phyloP scores from a whole-genome alignment of 202 grass and related monocot genomes.

The Digitaria exilis region DNA sequence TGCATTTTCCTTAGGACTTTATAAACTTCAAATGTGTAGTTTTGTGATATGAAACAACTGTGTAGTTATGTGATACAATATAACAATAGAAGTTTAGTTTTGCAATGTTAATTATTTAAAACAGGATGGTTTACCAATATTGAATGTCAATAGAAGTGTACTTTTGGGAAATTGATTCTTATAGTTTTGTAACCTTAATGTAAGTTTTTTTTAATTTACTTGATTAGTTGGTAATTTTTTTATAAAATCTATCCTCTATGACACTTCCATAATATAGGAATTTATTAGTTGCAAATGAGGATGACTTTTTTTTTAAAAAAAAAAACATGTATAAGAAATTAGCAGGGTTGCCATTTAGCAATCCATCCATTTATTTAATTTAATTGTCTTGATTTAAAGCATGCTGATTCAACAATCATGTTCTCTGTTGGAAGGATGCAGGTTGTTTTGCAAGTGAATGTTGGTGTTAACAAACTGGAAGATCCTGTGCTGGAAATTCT shows the following conservation, averaged over 20 bases:
- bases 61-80: not conserved
- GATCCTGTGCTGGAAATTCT: conserved; percentile 92
- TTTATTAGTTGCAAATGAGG: not conserved
- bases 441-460: conserved; percentile 94
- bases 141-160: not conserved
- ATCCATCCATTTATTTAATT: conserved; percentile 9
- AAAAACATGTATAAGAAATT: conserved; percentile 6
- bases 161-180: not conserved
- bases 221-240: not conserved
- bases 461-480: conserved; percentile 81
- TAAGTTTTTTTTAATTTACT: not conserved
- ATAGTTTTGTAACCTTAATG: not conserved
- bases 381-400: conserved; percentile 22
- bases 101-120: not conserved
- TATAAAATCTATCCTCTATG: not conserved
- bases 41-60: no score
- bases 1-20: no score
- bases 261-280: not conserved
- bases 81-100: not conserved
- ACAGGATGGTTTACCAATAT: not conserved
- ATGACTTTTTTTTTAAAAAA: not conserved
- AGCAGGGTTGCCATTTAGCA: not conserved
- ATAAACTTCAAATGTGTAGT: no score
- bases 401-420: conserved; percentile 51
- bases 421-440: conserved; percentile 85